Evolutionary conservation across 2,329 filamentous ascomycete species (phyloP).

Genomic region (Nothophoma quercina): DNA sequence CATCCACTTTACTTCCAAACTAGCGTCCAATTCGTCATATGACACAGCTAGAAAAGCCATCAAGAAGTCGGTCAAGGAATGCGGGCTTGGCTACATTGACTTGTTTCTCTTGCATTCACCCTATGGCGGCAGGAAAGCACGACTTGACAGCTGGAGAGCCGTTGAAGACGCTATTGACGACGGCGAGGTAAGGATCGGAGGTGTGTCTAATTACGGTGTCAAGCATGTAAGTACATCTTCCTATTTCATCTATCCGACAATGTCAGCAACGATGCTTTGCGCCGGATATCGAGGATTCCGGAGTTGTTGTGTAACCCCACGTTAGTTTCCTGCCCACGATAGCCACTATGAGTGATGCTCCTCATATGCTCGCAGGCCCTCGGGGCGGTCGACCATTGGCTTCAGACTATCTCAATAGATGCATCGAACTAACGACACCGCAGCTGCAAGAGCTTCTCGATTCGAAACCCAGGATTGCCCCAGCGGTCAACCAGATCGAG

Average conservation of each 20-base stretch:
- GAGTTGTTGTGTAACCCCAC: conserved; percentile 15
- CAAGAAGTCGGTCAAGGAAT: conserved; percentile 67
- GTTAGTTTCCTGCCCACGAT: conserved; percentile 2
- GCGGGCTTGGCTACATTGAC: conserved; percentile 77
- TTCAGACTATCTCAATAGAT: conserved; percentile 1
- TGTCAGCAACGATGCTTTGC: conserved; percentile 7
- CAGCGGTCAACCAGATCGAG: conserved; percentile 80
- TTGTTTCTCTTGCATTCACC: conserved; percentile 82
- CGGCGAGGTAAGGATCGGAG: conserved; percentile 74
- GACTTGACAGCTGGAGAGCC: conserved; percentile 77
- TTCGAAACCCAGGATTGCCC: conserved; percentile 66
- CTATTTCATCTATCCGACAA: not conserved
- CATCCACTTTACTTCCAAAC: conserved; percentile 82
- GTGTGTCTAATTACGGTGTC: conserved; percentile 81
- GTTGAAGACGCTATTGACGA: conserved; percentile 77
- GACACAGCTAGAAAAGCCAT: conserved; percentile 73
- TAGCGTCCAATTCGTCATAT: conserved; percentile 73
- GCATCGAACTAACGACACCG: conserved; percentile 21
- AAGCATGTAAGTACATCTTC: conserved; percentile 65
- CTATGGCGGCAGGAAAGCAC: conserved; percentile 73
- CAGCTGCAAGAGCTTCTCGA: conserved; percentile 74
- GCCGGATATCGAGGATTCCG: conserved; percentile 8
- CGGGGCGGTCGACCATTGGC: conserved; percentile 11
- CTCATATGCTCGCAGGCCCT: conserved; percentile 1
- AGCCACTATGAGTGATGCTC: not conserved